Conservation (phyloP, 306 rosid genomes). For the Astragalus membranaceus region DNA sequence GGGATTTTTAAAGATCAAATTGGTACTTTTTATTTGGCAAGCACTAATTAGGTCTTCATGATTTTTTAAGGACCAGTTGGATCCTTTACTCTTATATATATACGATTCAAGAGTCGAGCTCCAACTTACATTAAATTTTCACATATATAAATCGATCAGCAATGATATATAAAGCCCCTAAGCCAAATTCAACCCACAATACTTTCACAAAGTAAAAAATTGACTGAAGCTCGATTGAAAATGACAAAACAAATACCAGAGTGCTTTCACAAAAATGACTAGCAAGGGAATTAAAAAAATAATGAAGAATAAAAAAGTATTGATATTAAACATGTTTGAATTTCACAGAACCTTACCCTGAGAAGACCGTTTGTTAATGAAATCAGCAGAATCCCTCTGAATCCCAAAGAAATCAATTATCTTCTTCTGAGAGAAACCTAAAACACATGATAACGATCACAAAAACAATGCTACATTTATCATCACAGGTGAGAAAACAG, state of each 20-base stretch:
- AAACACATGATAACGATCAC: not conserved
- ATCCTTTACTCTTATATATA: not conserved
- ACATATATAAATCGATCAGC: not conserved
- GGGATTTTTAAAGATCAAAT: too few species aligned
- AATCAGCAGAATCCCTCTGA: conserved; percentile 26
- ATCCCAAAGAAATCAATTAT: conserved; percentile 68
- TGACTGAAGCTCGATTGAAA: not conserved
- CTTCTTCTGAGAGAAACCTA: conserved; percentile 71
- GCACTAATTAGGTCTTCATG: too few species aligned
- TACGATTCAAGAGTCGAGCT: not conserved
- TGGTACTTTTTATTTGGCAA: too few species aligned
- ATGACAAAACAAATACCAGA: not conserved
- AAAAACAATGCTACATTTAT: conserved; percentile 25
- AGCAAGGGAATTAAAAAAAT: not conserved
- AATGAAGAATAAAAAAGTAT: not conserved
- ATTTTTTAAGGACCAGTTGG: too few species aligned
- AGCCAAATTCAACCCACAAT: conserved; percentile 19
- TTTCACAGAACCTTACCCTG: conserved; percentile 37
- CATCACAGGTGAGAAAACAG: not conserved
- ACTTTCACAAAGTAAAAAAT: not conserved
- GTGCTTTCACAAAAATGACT: not conserved
- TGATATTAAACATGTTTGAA: not conserved
- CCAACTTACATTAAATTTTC: not conserved
- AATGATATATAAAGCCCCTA: not conserved
- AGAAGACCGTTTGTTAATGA: conserved; percentile 2